phyloP scores from a whole-genome alignment of 768 basidiomycete species.

The Suillus paluster region DNA sequence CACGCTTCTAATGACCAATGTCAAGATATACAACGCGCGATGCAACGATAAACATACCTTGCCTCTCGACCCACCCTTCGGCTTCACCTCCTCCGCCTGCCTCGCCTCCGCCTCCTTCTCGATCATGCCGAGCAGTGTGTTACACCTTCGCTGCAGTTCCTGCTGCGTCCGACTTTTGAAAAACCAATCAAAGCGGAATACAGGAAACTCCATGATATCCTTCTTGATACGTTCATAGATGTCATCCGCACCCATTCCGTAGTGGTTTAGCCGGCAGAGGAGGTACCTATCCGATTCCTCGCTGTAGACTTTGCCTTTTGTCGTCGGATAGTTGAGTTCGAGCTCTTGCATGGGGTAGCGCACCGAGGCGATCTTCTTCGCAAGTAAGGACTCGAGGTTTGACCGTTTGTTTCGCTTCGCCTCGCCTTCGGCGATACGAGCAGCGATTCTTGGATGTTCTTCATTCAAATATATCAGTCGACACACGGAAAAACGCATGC shows the following conservation, averaged over 20 bases:
- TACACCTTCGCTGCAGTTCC: slow-evolving; percentile 87
- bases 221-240: slow-evolving; percentile 95
- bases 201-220: slow-evolving; percentile 95
- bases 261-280: slow-evolving; percentile 85
- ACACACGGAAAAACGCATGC: neutral
- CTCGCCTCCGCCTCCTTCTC: slow-evolving; percentile 84
- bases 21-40: slow-evolving; percentile 5
- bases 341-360: slow-evolving; percentile 96
- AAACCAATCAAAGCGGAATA: slow-evolving; percentile 99
- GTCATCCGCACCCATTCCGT: slow-evolving; percentile 87
- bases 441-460: slow-evolving; percentile 82
- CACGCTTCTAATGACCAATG: slow-evolving; percentile 59
- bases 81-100: slow-evolving; percentile 68
- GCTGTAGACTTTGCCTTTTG: slow-evolving; percentile 94
- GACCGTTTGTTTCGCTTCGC: slow-evolving; percentile 87
- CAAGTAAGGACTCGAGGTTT: slow-evolving; percentile 76
- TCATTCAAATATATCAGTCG: neutral
- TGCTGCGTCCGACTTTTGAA: slow-evolving; percentile 91
- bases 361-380: slow-evolving; percentile 82
- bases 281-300: slow-evolving; percentile 98
- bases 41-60: slow-evolving; percentile 51
- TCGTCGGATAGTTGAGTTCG: slow-evolving; percentile 92
- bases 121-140: slow-evolving; percentile 87
- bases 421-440: slow-evolving; percentile 88
- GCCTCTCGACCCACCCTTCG: slow-evolving; percentile 58